Evolutionary conservation across 2,329 filamentous ascomycete species (phyloP), one percentile per base, ranked within the genome.

Genomic region (Aspergillus aculeatus): DNA sequence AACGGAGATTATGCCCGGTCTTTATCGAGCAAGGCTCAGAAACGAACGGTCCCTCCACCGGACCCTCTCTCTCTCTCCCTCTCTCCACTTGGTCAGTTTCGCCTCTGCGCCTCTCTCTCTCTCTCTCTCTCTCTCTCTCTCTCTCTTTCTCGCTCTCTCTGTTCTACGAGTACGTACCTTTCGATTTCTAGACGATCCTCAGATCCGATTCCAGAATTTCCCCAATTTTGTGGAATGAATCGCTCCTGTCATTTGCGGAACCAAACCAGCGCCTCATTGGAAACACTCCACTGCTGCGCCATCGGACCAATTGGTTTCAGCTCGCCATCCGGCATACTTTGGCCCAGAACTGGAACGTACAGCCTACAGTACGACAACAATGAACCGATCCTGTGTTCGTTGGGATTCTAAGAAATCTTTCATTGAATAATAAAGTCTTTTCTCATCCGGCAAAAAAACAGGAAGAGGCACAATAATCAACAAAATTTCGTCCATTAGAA

Each of bases 401-500:
- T 29, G 49, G 38, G 55, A 60, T 57, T 59, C 59, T 26, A 55
- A 29, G 52, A 56, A 62, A 57, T 55, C 50, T 60, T 62, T 61
- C 57, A 66, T 66, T 64, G 57, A 54, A 19, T 47, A 59, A 62
- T 52, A 29, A 29, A 47, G 56, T 65, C 56, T 68, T 63, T 67
- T 68, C 64, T 67, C 62, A 66, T 71, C 68, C 66, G 65, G 62
- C 67, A 70, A 70, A 65, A 66, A 62, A 61, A 67, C 58, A 59
- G 54, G 57, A 65, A 64, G 65, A 61, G 61, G 66, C 63, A 53
- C 63, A 61, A 64, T 65, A 60, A 61, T 66, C 66, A 71, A 71
- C 65, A 71, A 61, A 61, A 63, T 68, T 67, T 71, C 68, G 66
- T 71, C 67, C 64, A 59, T 72, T 59, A 64, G 60, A 62, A 64